These are phyloP conservation scores for Tulasnella sp. DNA, from an alignment of 768 basidiomycete species.

Conservation along the genomic window DNA sequence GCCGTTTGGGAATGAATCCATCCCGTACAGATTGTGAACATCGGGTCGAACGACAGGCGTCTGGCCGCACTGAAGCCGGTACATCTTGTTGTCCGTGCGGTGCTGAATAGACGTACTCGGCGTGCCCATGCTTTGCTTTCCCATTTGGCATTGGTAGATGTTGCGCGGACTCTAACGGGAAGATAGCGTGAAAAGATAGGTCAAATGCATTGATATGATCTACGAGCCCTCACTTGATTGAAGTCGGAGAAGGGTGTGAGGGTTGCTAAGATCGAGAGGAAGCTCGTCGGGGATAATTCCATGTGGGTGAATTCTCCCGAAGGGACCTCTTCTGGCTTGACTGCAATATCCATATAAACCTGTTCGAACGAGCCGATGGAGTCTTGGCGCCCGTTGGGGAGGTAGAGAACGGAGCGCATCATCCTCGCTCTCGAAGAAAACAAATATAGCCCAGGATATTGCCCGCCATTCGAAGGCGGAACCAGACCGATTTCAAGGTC, in stretches of 20 bases:
- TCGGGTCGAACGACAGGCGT: conserved; percentile 88
- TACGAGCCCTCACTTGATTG: conserved; percentile 64
- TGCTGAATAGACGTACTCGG: conserved; percentile 85
- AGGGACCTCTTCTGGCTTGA: conserved; percentile 74
- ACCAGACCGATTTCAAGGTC: conserved; percentile 94
- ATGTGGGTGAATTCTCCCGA: conserved; percentile 74
- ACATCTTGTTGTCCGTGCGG: conserved; percentile 96
- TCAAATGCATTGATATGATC: background rate
- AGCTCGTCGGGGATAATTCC: conserved; percentile 89
- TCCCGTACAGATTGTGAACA: conserved; percentile 88
- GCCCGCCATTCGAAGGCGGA: conserved; percentile 80
- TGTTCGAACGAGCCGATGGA: conserved; percentile 96
- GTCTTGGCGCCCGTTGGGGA: conserved; percentile 76
- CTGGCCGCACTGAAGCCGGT: conserved; percentile 90
- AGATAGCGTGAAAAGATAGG: conserved; percentile 11
- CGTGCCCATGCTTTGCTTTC: conserved; percentile 99
- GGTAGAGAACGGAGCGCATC: conserved; percentile 96
- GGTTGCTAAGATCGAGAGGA: conserved; percentile 93
- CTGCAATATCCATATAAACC: conserved; percentile 98
- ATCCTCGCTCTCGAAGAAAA: conserved; percentile 82
- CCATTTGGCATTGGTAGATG: conserved; percentile 97
- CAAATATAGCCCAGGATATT: conserved; percentile 91
- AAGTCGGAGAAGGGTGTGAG: conserved; percentile 99
- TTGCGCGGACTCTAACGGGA: conserved; percentile 68
- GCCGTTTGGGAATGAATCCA: conserved; percentile 98